These are phyloP conservation scores for Lathyrus oleraceus DNA, from an alignment of 306 rosid genomes.

Conservation along the genomic window DNA sequence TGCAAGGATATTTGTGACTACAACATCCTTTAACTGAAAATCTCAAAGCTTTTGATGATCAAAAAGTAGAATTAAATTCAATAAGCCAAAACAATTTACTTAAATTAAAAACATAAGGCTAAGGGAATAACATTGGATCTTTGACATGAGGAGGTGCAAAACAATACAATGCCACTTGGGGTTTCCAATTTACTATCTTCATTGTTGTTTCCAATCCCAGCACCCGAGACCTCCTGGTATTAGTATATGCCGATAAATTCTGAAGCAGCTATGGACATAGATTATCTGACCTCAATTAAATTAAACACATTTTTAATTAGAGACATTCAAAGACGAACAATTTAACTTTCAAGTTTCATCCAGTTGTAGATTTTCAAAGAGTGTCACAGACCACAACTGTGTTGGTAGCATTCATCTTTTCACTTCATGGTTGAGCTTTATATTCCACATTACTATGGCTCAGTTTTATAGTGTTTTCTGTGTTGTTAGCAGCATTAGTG, in stretches of 20 bases:
- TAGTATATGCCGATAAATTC: too few relatives aligned
- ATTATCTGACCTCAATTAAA: conserved; percentile 23
- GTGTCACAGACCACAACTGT: too few relatives aligned
- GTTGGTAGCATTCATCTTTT: too few relatives aligned
- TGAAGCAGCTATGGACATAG: conserved; percentile 18
- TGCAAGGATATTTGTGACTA: background rate
- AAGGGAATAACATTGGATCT: conserved; percentile 10
- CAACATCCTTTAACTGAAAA: conserved; percentile 18
- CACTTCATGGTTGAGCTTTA: too few relatives aligned
- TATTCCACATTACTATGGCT: too few relatives aligned
- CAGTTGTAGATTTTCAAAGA: conserved; percentile 27
- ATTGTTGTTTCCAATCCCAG: conserved; percentile 28
- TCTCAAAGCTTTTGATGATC: conserved; percentile 13
- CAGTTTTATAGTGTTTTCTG: too few relatives aligned
- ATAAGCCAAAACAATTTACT: conserved; percentile 8
- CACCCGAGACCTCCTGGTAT: conserved; percentile 49
- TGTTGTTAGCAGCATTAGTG: too few relatives aligned
- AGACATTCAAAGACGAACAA: conserved; percentile 25
- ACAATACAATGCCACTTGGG: background rate
- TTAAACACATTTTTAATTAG: conserved; percentile 4
- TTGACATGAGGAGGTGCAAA: conserved; percentile 19
- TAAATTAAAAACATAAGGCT: conserved; percentile 28
- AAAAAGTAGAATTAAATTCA: conserved; percentile 28
- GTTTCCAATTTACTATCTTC: conserved; percentile 32
- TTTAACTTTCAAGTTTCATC: conserved; percentile 15